Percentiles rank a stretch among this genome's conserved stretches.
These are phyloP conservation scores for Metschnikowia drakensbergensis DNA, from an alignment of 805 yeast species.

Conservation along the genomic window DNA sequence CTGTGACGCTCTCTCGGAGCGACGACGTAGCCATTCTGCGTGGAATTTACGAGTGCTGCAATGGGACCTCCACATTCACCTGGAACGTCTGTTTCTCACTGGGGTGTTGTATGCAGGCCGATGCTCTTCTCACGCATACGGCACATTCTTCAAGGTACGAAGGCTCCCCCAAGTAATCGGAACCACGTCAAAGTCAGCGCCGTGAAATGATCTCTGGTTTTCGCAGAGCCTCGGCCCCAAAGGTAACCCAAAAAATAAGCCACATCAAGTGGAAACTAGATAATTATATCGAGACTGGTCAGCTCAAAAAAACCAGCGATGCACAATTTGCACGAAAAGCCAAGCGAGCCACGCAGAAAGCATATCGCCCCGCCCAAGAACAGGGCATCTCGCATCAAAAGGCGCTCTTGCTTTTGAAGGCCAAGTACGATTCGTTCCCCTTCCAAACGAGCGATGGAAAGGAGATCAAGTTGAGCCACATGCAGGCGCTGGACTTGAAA, in stretches of 20 bases:
- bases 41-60: neutral
- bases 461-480: constrained; percentile 20
- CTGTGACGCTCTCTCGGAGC: neutral
- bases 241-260: neutral
- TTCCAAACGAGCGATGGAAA: constrained; percentile 26
- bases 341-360: constrained; percentile 4
- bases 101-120: neutral
- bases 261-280: constrained; percentile 21
- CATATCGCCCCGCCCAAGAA: neutral
- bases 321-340: constrained; percentile 15
- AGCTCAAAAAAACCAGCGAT: constrained; percentile 19
- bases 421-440: constrained; percentile 27
- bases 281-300: constrained; percentile 29
- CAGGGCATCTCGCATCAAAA: constrained; percentile 15
- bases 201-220: neutral
- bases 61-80: neutral
- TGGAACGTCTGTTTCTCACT: neutral
- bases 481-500: constrained; percentile 24
- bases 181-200: no score
- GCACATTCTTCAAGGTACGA: no score
- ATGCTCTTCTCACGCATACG: neutral
- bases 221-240: neutral
- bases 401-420: constrained; percentile 26
- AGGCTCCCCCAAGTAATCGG: no score
- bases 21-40: neutral